phyloP scores from a whole-genome alignment of 192 early-diverging fungal species.

The Phlyctochytrium planicorne region DNA sequence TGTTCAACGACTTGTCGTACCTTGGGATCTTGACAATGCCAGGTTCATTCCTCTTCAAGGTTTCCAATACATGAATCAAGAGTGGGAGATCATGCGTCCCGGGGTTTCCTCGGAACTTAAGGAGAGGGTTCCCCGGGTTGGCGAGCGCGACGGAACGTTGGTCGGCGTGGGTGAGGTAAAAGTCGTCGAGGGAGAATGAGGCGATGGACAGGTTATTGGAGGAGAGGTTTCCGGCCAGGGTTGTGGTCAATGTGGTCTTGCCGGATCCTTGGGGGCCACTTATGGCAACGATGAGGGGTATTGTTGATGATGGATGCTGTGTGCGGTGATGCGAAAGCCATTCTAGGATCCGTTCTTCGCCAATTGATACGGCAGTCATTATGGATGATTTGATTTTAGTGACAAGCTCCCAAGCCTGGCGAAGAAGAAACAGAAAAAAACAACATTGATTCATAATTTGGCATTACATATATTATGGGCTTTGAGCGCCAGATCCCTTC shows the following conservation, averaged over 20 bases:
- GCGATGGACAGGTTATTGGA: conserved; percentile 7
- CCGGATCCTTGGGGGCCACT: conserved; percentile 80
- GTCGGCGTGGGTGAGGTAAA: conserved; percentile 74
- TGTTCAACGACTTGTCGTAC: conserved; percentile 78
- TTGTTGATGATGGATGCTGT: conserved; percentile 27
- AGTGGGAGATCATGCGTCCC: conserved; percentile 86
- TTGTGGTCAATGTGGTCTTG: conserved; percentile 42
- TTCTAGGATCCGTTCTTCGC: too few species aligned
- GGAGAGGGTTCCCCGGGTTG: conserved; percentile 64
- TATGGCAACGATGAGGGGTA: conserved; percentile 71
- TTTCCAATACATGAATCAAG: conserved; percentile 49
- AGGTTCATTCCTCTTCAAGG: conserved; percentile 30
- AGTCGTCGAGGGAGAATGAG: conserved; percentile 65
- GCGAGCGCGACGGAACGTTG: conserved; percentile 50
- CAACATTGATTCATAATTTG: too few species aligned
- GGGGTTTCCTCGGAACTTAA: conserved; percentile 80
- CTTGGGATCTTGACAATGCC: conserved; percentile 66
- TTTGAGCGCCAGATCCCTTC: not conserved
- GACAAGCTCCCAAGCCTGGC: too few species aligned
- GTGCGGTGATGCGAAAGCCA: too few species aligned
- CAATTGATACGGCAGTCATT: too few species aligned
- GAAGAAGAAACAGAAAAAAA: too few species aligned
- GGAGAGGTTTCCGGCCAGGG: conserved; percentile 13
- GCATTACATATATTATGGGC: too few species aligned
- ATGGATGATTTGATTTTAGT: too few species aligned